A percentile compares a stretch with the other conserved stretches of the same genome.
Evolutionary conservation across 1,284 basidiomycete genomes (phyloP).

Genomic region (Phenoliferia sp.): DNA sequence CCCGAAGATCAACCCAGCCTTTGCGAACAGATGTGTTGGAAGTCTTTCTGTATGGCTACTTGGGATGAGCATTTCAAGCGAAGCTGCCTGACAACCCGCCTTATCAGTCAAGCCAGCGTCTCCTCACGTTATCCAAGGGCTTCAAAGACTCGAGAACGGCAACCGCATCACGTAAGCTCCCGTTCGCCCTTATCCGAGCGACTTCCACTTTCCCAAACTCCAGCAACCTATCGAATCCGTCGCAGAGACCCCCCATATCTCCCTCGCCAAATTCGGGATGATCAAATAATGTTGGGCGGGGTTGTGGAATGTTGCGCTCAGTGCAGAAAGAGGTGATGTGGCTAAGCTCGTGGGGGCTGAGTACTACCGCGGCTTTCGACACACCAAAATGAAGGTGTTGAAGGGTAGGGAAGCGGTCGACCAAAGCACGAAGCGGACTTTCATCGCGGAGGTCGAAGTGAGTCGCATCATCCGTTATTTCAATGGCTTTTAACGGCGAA

Average conservation of each 20-base stretch:
- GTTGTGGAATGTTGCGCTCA: background rate
- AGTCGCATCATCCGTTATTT: too few species aligned
- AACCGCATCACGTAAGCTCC: background rate
- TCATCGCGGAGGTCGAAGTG: background rate
- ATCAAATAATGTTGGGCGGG: background rate
- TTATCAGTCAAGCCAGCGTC: background rate
- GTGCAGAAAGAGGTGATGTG: background rate
- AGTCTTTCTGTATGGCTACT: too few species aligned
- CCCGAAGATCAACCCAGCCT: too few species aligned
- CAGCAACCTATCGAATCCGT: background rate
- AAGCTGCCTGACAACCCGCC: too few species aligned
- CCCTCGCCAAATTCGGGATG: background rate
- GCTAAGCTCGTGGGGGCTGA: background rate
- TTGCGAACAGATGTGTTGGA: too few species aligned
- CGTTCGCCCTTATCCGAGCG: background rate
- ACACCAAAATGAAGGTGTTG: background rate
- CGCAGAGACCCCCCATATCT: background rate
- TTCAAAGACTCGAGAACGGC: background rate
- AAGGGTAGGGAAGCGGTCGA: background rate
- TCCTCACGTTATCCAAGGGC: background rate
- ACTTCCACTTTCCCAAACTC: background rate
- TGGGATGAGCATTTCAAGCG: too few species aligned
- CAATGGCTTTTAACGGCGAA: too few species aligned
- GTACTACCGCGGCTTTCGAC: too few species aligned
- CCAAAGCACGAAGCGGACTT: background rate